Conservation (phyloP, 2,329 filamentous ascomycete genomes). For the Raffaelea ambrosiae region DNA sequence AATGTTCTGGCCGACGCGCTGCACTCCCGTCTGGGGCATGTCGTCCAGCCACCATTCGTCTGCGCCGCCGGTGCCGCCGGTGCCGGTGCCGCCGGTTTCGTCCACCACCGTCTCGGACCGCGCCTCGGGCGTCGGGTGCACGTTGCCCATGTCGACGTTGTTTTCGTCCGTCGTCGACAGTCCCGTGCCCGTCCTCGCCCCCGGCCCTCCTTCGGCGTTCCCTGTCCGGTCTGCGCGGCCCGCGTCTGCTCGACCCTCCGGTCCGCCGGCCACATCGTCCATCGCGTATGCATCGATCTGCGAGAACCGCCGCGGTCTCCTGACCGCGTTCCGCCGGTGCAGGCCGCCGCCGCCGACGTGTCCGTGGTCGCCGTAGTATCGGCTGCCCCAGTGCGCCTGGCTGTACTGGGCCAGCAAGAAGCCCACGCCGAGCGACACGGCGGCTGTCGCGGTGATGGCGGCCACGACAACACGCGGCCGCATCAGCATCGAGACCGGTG, state of each 20-base stretch:
- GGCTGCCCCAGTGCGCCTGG: constrained; percentile 9
- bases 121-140: constrained; percentile 22
- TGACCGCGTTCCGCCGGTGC: constrained; percentile 14
- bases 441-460: constrained; percentile 9
- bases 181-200: too few relatives aligned
- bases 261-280: neutral
- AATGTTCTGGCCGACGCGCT: constrained; percentile 64
- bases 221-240: constrained; percentile 7
- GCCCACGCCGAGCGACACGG: constrained; percentile 11
- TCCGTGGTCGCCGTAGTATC: neutral
- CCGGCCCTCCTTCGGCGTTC: too few relatives aligned
- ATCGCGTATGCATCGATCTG: constrained; percentile 5
- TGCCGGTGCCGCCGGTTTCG: neutral
- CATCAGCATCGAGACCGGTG: constrained; percentile 5
- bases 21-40: constrained; percentile 27
- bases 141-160: constrained; percentile 6
- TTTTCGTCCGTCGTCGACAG: constrained; percentile 9
- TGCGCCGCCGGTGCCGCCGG: constrained; percentile 15
- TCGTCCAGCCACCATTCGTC: constrained; percentile 49
- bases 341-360: constrained; percentile 4
- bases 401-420: constrained; percentile 8
- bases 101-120: constrained; percentile 20
- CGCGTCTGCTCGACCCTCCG: too few relatives aligned
- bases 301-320: constrained; percentile 10
- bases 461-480: constrained; percentile 13